A percentile compares a stretch with the other conserved stretches of the same genome.
Conservation (phyloP, 495 filamentous ascomycete species). For the Daldinia grandis region DNA sequence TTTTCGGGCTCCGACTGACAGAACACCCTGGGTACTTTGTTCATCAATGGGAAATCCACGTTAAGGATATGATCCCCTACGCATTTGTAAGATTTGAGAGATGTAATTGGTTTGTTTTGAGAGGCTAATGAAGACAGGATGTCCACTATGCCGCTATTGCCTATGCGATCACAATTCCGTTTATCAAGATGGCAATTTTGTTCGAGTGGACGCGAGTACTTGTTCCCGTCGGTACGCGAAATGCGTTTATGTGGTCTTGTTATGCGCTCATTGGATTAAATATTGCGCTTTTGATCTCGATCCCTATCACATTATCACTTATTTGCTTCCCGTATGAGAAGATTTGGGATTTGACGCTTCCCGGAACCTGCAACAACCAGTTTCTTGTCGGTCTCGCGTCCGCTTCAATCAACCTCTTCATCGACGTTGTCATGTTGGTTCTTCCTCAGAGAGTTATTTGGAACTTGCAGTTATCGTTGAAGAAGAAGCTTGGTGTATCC, state of each 20-base stretch:
- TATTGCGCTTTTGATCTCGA: slow-evolving; percentile 39
- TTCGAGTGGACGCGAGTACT: slow-evolving; percentile 40
- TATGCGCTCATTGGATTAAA: slow-evolving; percentile 42
- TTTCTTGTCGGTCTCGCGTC: slow-evolving; percentile 32
- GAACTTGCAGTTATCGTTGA: slow-evolving; percentile 42
- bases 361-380: slow-evolving; percentile 37
- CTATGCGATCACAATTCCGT: slow-evolving; percentile 33
- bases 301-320: slow-evolving; percentile 36
- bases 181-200: slow-evolving; percentile 38
- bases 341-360: slow-evolving; percentile 43
- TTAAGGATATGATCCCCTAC: slow-evolving; percentile 23
- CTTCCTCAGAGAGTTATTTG: slow-evolving; percentile 52
- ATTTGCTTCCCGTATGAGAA: slow-evolving; percentile 54
- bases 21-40: slow-evolving; percentile 43
- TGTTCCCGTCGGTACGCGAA: slow-evolving; percentile 37
- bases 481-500: slow-evolving; percentile 46
- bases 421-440: slow-evolving; percentile 49
- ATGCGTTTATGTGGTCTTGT: slow-evolving; percentile 45
- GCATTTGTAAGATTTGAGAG: not conserved
- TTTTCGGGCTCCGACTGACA: slow-evolving; percentile 21
- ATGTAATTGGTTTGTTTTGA: too few relatives aligned
- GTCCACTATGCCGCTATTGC: slow-evolving; percentile 31
- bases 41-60: slow-evolving; percentile 43
- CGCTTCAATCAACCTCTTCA: slow-evolving; percentile 43
- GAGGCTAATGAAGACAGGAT: slow-evolving; percentile 8